Percentiles rank a stretch among this genome's conserved stretches.
Conservation (phyloP, 257 asterid genomes). For the Verbena officinalis region DNA sequence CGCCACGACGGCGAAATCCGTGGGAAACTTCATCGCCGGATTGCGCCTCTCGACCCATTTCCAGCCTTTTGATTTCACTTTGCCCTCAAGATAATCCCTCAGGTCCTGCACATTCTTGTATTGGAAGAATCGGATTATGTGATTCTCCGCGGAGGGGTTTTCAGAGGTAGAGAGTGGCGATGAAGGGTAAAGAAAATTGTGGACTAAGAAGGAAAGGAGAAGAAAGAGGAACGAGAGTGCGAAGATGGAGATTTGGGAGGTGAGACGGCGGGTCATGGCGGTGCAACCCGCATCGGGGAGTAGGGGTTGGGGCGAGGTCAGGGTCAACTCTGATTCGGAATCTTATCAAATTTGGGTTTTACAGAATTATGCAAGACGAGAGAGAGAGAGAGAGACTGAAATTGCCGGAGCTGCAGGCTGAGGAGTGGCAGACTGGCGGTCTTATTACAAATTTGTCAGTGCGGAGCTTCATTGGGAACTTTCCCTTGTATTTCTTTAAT, state of each 20-base stretch:
- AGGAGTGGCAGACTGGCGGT: too few species aligned
- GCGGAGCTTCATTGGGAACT: too few species aligned
- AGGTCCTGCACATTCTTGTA: conserved; percentile 62
- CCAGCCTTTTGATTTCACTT: conserved; percentile 75
- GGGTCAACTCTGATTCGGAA: conserved; percentile 12
- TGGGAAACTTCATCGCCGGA: conserved; percentile 78
- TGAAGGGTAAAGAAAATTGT: conserved; percentile 27
- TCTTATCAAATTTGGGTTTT: neutral
- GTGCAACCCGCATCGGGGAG: conserved; percentile 39
- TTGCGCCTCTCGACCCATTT: conserved; percentile 86
- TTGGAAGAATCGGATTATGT: conserved; percentile 67
- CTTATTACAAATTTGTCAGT: too few species aligned
- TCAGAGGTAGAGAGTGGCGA: conserved; percentile 20
- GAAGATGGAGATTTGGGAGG: conserved; percentile 32
- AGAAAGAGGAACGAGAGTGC: conserved; percentile 28
- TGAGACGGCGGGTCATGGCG: conserved; percentile 47
- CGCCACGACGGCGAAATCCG: conserved; percentile 85
- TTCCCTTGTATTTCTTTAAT: too few species aligned
- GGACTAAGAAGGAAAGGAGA: conserved; percentile 28
- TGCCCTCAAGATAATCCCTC: conserved; percentile 61
- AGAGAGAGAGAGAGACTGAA: neutral
- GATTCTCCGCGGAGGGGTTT: conserved; percentile 42
- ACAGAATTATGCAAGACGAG: neutral
- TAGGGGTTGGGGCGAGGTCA: too few species aligned
- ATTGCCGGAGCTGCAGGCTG: too few species aligned